phyloP scores from a whole-genome alignment of 768 basidiomycete species.

The Boletus subcaerulescens region DNA sequence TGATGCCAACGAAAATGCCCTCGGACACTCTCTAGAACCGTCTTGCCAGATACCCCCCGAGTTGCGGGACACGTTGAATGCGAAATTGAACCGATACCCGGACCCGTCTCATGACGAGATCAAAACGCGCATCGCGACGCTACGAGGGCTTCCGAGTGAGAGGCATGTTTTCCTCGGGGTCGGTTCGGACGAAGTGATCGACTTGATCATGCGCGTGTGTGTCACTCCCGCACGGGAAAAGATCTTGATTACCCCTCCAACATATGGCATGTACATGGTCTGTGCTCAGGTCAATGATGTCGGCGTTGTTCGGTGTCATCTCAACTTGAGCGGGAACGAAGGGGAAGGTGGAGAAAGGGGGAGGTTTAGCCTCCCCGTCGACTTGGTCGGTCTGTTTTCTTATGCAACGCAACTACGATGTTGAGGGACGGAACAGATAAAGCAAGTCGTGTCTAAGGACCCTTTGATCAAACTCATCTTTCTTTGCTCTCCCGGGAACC shows the following conservation, averaged over 20 bases:
- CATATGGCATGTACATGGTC: slow-evolving; percentile 97
- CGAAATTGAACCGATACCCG: slow-evolving; percentile 87
- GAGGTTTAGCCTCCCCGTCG: slow-evolving; percentile 70
- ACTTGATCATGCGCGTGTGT: slow-evolving; percentile 87
- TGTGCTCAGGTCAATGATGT: slow-evolving; percentile 96
- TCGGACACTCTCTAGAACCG: slow-evolving; percentile 75
- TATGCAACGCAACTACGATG: background rate
- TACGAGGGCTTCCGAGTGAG: slow-evolving; percentile 62
- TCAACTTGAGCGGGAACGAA: slow-evolving; percentile 53
- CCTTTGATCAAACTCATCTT: slow-evolving; percentile 87
- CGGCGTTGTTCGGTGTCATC: slow-evolving; percentile 69
- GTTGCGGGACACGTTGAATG: slow-evolving; percentile 38
- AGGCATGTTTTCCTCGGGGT: slow-evolving; percentile 91
- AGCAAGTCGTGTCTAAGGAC: slow-evolving; percentile 63
- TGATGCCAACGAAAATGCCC: slow-evolving; percentile 96
- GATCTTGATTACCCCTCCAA: slow-evolving; percentile 88
- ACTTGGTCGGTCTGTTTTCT: slow-evolving; percentile 52
- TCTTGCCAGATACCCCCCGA: slow-evolving; percentile 31
- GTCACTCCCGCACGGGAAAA: slow-evolving; percentile 78
- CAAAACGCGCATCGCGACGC: slow-evolving; percentile 67
- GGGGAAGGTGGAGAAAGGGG: slow-evolving; percentile 76
- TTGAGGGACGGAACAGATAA: slow-evolving; percentile 51
- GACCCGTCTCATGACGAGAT: slow-evolving; percentile 83
- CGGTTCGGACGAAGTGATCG: slow-evolving; percentile 95
- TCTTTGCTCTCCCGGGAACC: slow-evolving; percentile 96